Evolutionary conservation across 1,284 basidiomycete genomes (phyloP).

Genomic region (Entoloma clypeatum): DNA sequence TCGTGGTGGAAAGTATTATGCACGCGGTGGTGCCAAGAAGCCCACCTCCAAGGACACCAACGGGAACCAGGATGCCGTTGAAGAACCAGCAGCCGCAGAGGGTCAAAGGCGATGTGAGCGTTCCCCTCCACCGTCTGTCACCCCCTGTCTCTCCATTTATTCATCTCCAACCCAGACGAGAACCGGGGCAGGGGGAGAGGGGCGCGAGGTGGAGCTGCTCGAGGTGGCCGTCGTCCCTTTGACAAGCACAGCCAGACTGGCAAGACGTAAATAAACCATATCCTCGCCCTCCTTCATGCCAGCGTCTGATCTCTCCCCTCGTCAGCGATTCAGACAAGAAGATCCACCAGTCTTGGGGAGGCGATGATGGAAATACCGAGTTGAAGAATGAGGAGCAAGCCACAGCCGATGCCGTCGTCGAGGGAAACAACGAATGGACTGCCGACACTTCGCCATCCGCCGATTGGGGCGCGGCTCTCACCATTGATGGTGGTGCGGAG

Average conservation of each 20-base stretch:
- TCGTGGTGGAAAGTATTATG: slow-evolving; percentile 72
- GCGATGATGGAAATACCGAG: slow-evolving; percentile 78
- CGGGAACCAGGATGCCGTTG: slow-evolving; percentile 34
- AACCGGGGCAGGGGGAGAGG: slow-evolving; percentile 37
- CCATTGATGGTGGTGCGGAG: slow-evolving; percentile 32
- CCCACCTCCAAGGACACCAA: slow-evolving; percentile 34
- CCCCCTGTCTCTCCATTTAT: slow-evolving; percentile 13
- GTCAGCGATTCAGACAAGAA: slow-evolving; percentile 87
- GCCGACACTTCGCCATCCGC: slow-evolving; percentile 25
- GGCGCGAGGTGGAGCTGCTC: slow-evolving; percentile 44
- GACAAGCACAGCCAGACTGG: slow-evolving; percentile 84
- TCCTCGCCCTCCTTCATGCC: slow-evolving; percentile 1
- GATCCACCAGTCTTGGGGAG: slow-evolving; percentile 89
- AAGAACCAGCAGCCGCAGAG: slow-evolving; percentile 44
- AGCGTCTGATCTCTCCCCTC: slow-evolving; percentile 12
- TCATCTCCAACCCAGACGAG: slow-evolving; percentile 40
- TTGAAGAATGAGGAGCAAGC: slow-evolving; percentile 75
- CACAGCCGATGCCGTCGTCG: slow-evolving; percentile 50
- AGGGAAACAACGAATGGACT: slow-evolving; percentile 46
- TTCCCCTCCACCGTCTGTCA: slow-evolving; percentile 12
- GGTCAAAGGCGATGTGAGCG: slow-evolving; percentile 50
- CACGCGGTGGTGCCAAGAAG: slow-evolving; percentile 53
- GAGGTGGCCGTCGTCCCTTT: slow-evolving; percentile 66
- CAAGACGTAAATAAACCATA: slow-evolving; percentile 54
- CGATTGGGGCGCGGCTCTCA: slow-evolving; percentile 40